Evolutionary conservation across 2,329 filamentous ascomycete genomes (phyloP).

Genomic region (Phyllosticta citriasiana): DNA sequence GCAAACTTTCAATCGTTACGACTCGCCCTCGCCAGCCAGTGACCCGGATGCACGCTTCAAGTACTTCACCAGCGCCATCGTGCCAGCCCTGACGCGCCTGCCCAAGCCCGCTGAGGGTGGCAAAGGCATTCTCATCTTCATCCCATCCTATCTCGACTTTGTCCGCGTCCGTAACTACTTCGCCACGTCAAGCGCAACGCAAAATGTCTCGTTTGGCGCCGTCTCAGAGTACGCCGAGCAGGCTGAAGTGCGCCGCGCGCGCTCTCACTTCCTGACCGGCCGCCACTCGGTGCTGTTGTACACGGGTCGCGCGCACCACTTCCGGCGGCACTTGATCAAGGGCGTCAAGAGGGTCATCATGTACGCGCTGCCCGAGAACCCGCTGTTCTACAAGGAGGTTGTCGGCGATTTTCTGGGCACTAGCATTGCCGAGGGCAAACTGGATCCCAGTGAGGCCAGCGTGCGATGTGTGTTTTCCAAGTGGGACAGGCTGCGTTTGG

Average conservation of each 20-base stretch:
- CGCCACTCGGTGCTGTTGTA: conserved; percentile 79
- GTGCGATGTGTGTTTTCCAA: conserved; percentile 63
- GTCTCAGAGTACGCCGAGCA: conserved; percentile 82
- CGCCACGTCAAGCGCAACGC: conserved; percentile 52
- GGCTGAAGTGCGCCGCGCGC: conserved; percentile 69
- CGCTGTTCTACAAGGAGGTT: conserved; percentile 68
- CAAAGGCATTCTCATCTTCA: conserved; percentile 70
- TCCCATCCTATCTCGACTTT: conserved; percentile 92
- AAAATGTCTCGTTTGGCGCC: conserved; percentile 60
- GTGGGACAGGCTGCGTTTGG: conserved; percentile 81
- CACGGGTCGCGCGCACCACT: conserved; percentile 93
- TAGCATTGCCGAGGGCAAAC: conserved; percentile 47
- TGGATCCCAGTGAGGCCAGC: conserved; percentile 39
- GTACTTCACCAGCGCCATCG: conserved; percentile 74
- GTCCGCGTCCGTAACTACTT: conserved; percentile 89
- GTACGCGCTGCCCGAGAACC: conserved; percentile 86
- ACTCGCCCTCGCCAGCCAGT: conserved; percentile 54
- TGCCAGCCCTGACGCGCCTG: conserved; percentile 64
- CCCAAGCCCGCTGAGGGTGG: conserved; percentile 46
- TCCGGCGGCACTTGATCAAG: conserved; percentile 72
- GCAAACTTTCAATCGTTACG: conserved; percentile 86
- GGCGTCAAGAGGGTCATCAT: conserved; percentile 79
- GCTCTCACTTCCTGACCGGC: conserved; percentile 78
- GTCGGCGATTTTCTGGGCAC: conserved; percentile 54
- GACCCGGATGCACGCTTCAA: conserved; percentile 87